Conservation (phyloP, 2,329 filamentous ascomycete genomes). For the Diaporthe humulicola region DNA sequence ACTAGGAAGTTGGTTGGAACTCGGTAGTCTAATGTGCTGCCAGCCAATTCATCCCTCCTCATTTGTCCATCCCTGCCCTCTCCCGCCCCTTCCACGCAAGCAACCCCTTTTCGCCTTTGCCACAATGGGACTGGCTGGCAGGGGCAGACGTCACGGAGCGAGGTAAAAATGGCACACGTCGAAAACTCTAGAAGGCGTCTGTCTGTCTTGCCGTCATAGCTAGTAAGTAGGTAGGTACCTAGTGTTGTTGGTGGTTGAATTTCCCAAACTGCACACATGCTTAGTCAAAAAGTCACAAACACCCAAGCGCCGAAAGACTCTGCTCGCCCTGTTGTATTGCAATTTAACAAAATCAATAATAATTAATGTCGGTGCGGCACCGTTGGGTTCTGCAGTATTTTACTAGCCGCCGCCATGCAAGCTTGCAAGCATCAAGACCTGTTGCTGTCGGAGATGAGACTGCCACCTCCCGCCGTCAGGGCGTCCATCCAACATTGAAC, state of each 20-base stretch:
- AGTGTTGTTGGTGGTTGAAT: too few species aligned
- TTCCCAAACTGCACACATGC: too few species aligned
- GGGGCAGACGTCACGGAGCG: too few species aligned
- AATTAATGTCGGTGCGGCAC: neutral
- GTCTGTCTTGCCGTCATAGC: neutral
- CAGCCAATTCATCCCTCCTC: neutral
- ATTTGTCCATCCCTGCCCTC: neutral
- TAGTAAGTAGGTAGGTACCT: too few species aligned
- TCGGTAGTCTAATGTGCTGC: too few species aligned
- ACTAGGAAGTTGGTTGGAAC: too few species aligned
- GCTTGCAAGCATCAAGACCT: neutral
- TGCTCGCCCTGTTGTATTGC: neutral
- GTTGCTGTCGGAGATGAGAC: constrained; percentile 20
- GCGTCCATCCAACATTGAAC: too few species aligned
- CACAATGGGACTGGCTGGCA: constrained; percentile 18
- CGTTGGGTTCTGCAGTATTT: neutral
- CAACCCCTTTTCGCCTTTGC: constrained; percentile 28
- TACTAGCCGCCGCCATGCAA: constrained; percentile 1
- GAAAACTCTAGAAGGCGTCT: constrained; percentile 17
- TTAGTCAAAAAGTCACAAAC: too few species aligned
- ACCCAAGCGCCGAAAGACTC: neutral
- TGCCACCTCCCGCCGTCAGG: too few species aligned
- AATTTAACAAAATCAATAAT: neutral
- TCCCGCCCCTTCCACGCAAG: constrained; percentile 13
- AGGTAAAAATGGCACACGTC: constrained; percentile 1